A percentile compares a stretch with the other conserved stretches of the same genome.
Conservation (phyloP, 2,329 filamentous ascomycete genomes). For the Colletotrichum navitas region DNA sequence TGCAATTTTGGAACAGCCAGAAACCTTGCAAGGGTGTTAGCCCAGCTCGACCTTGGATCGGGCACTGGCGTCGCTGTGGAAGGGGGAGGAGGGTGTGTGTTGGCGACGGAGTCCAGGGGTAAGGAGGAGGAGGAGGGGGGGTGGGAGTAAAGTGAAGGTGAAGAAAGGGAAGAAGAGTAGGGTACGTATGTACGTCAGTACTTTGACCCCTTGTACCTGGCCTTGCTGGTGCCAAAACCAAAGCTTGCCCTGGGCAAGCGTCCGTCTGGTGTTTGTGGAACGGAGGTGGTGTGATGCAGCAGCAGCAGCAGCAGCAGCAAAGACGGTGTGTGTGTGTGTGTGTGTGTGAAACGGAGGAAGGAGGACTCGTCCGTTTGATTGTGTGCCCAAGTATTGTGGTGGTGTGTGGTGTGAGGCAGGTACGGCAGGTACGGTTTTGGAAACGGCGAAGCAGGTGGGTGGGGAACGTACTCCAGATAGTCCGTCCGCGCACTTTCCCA, state of each 20-base stretch:
- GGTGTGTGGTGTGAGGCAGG: neutral
- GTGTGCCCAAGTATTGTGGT: too few relatives aligned
- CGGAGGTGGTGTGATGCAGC: neutral
- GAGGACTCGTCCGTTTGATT: too few relatives aligned
- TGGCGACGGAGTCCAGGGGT: conserved; percentile 20
- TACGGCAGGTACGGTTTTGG: neutral
- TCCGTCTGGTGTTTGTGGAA: conserved; percentile 30
- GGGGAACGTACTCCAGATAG: neutral
- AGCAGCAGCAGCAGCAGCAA: neutral
- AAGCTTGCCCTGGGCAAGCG: conserved; percentile 31
- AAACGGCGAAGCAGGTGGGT: too few relatives aligned
- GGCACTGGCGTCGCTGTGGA: conserved; percentile 32
- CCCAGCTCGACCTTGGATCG: conserved; percentile 41
- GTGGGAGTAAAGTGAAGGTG: conserved; percentile 35
- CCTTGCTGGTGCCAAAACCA: conserved; percentile 26
- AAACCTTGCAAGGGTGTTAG: conserved; percentile 41
- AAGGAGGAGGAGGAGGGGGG: conserved; percentile 11
- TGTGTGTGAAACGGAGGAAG: neutral
- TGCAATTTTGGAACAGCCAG: conserved; percentile 42
- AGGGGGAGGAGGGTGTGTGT: conserved; percentile 6
- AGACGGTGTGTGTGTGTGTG: neutral
- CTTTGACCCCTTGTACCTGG: conserved; percentile 37
- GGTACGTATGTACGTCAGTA: conserved; percentile 24
- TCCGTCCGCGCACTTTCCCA: neutral
- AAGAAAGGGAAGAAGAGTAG: conserved; percentile 34